A percentile compares a stretch with the other conserved stretches of the same genome.
Conservation (phyloP, 257 asterid species). For the Lycium ferocissimum region DNA sequence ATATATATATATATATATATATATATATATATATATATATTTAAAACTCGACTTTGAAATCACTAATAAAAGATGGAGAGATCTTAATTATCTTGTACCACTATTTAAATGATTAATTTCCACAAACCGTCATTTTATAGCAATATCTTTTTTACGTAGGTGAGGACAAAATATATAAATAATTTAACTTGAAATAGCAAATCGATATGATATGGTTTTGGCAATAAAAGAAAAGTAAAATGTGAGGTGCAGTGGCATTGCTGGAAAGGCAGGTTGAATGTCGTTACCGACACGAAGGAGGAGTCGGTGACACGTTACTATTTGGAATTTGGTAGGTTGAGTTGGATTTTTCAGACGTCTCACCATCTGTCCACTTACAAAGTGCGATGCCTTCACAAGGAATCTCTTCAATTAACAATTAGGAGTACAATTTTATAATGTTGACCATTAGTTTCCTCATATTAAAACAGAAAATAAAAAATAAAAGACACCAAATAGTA, state of each 20-base stretch:
- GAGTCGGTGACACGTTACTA: constrained; percentile 49
- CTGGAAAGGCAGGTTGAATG: background rate
- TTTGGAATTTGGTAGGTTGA: constrained; percentile 14
- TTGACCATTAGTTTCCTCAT: too few relatives aligned
- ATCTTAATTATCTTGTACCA: too few relatives aligned
- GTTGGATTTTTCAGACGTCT: constrained; percentile 28
- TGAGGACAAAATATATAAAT: background rate
- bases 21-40: too few relatives aligned
- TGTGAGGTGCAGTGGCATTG: background rate
- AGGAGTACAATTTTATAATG: background rate
- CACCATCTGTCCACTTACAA: constrained; percentile 16
- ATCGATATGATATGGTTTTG: background rate
- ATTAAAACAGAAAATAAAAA: too few relatives aligned
- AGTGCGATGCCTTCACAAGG: constrained; percentile 25
- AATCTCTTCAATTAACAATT: constrained; percentile 29
- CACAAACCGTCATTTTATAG: too few relatives aligned
- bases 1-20: too few relatives aligned
- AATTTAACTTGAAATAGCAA: background rate
- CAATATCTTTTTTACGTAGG: too few relatives aligned
- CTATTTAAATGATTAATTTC: too few relatives aligned
- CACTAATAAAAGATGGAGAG: too few relatives aligned
- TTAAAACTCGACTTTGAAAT: too few relatives aligned
- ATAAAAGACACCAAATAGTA: too few relatives aligned
- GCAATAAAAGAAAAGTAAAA: background rate
- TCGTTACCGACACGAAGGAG: constrained; percentile 41